Evolutionary conservation across 441 rosid genomes (phyloP).

Genomic region (Lepidium campestre): DNA sequence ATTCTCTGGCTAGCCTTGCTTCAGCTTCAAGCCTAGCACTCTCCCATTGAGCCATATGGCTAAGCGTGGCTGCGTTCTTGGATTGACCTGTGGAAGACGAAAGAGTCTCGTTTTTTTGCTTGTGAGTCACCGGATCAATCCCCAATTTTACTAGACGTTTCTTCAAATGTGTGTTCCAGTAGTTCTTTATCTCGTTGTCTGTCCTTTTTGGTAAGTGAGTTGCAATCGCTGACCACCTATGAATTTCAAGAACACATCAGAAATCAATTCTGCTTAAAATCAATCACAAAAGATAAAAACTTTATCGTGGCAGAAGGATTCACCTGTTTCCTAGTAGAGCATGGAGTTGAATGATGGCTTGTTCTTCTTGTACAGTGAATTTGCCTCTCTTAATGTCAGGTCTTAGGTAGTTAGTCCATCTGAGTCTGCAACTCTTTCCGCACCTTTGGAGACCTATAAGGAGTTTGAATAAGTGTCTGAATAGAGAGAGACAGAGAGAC

Average conservation of each 20-base stretch:
- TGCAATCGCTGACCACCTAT: slow-evolving; percentile 97
- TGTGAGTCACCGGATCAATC: slow-evolving; percentile 98
- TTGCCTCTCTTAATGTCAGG: slow-evolving; percentile 97
- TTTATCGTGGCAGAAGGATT: background rate
- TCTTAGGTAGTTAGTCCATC: slow-evolving; percentile 97
- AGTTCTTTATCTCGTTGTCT: slow-evolving; percentile 95
- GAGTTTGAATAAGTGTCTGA: background rate
- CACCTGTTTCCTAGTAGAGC: slow-evolving; percentile 98
- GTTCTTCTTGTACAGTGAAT: slow-evolving; percentile 92
- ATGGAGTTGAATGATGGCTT: slow-evolving; percentile 96
- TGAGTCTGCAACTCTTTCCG: slow-evolving; percentile 95
- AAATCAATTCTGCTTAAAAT: background rate
- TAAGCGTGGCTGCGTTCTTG: slow-evolving; percentile 80
- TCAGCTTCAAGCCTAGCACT: slow-evolving; percentile 98
- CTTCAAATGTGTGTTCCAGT: slow-evolving; percentile 98
- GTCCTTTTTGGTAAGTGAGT: slow-evolving; percentile 89
- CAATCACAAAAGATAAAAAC: background rate
- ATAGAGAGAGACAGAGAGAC: background rate
- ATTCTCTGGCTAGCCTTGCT: slow-evolving; percentile 81
- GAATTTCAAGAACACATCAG: background rate
- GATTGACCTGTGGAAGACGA: slow-evolving; percentile 56
- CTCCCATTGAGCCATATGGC: slow-evolving; percentile 99
- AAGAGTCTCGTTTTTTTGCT: slow-evolving; percentile 73
- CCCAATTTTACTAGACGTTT: slow-evolving; percentile 89
- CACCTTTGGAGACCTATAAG: slow-evolving; percentile 85